Evolutionary conservation across 2,329 filamentous ascomycete genomes (phyloP).

Genomic region (Aspergillus flavus): DNA sequence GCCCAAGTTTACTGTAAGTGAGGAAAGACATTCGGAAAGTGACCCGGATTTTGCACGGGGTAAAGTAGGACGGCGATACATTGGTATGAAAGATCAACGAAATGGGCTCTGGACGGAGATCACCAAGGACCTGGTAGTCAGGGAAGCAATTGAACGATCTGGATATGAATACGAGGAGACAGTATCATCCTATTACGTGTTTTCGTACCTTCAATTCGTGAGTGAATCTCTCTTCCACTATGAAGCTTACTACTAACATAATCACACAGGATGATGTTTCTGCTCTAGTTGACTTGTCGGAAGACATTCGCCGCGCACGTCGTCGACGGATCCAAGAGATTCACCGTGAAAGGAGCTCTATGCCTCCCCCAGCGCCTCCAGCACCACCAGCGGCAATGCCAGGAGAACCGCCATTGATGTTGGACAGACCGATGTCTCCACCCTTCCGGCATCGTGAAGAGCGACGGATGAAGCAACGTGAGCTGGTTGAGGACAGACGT

Average conservation of each 20-base stretch:
- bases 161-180: conserved; percentile 93
- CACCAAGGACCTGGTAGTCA: conserved; percentile 85
- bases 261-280: conserved; percentile 77
- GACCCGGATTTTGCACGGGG: conserved; percentile 53
- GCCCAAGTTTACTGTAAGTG: conserved; percentile 72
- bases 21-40: conserved; percentile 57
- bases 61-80: conserved; percentile 49
- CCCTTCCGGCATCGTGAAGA: conserved; percentile 23
- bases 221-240: conserved; percentile 44
- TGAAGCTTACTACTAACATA: conserved; percentile 1
- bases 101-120: conserved; percentile 93
- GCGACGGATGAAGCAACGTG: conserved; percentile 29
- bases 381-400: conserved; percentile 17
- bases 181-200: conserved; percentile 85
- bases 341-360: conserved; percentile 47
- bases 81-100: conserved; percentile 37
- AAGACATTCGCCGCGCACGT: conserved; percentile 73
- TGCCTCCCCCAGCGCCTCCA: conserved; percentile 20
- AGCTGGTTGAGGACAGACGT: conserved; percentile 26
- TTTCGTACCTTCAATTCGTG: conserved; percentile 87
- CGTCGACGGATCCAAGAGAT: conserved; percentile 62
- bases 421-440: conserved; percentile 23
- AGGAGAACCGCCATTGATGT: conserved; percentile 17
- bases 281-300: conserved; percentile 77
- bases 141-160: conserved; percentile 80